Conservation (phyloP, 192 early-diverging fungal species). For the Coemansia reversa region DNA sequence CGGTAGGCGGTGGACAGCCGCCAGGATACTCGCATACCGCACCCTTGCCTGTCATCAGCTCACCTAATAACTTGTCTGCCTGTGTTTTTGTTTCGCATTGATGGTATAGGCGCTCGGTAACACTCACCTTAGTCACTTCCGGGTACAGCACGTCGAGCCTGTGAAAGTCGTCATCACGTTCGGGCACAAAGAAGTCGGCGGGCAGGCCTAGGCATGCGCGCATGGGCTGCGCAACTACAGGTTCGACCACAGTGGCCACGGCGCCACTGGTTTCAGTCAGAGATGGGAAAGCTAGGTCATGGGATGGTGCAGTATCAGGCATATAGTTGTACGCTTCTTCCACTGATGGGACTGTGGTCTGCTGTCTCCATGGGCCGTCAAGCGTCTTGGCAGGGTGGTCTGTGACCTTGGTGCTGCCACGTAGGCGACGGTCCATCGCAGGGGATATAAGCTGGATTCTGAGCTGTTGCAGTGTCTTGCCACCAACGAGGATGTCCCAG, state of each 20-base stretch:
- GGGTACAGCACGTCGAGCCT: constrained; percentile 8
- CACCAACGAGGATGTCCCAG: background rate
- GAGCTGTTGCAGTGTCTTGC: background rate
- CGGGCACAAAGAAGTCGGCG: background rate
- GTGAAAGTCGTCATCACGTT: constrained; percentile 2
- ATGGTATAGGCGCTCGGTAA: background rate
- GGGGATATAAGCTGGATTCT: background rate
- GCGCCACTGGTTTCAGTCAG: too few relatives aligned
- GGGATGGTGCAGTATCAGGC: too few relatives aligned
- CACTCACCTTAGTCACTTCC: background rate
- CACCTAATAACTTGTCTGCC: background rate
- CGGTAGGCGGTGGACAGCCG: constrained; percentile 22
- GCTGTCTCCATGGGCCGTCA: too few relatives aligned
- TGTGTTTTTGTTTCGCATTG: background rate
- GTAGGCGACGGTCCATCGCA: too few relatives aligned
- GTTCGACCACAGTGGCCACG: too few relatives aligned
- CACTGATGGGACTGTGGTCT: too few relatives aligned
- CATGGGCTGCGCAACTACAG: background rate
- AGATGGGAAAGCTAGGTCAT: too few relatives aligned
- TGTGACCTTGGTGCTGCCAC: too few relatives aligned
- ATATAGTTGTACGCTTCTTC: too few relatives aligned
- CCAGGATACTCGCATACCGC: constrained; percentile 18
- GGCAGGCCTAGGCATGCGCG: constrained; percentile 4
- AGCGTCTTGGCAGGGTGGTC: too few relatives aligned
- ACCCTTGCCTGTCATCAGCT: constrained; percentile 4